These are phyloP conservation scores for Vitis riparia DNA, from an alignment of 164 flowering plant species.

Conservation along the genomic window DNA sequence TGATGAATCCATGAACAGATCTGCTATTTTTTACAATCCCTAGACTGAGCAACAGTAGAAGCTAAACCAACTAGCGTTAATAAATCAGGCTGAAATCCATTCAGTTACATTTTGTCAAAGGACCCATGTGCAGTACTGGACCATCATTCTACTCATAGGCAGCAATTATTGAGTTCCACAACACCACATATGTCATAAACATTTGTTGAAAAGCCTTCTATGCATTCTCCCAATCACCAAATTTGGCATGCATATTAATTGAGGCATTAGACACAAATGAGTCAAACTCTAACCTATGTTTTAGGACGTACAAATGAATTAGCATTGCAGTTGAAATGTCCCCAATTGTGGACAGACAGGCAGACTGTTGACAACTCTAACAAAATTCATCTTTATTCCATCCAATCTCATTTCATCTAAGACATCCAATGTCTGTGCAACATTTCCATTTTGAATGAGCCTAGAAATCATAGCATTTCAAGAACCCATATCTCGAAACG, in stretches of 20 bases:
- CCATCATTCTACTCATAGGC: slow-evolving; percentile 63
- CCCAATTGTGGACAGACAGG: slow-evolving; percentile 51
- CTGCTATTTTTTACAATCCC: slow-evolving; percentile 30
- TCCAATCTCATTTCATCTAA: slow-evolving; percentile 40
- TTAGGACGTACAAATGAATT: slow-evolving; percentile 54
- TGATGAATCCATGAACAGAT: slow-evolving; percentile 45
- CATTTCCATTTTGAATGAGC: slow-evolving; percentile 53
- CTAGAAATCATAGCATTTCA: slow-evolving; percentile 79
- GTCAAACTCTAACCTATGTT: slow-evolving; percentile 53
- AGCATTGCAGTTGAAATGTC: slow-evolving; percentile 33
- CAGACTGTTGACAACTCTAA: slow-evolving; percentile 53
- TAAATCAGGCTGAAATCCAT: slow-evolving; percentile 45
- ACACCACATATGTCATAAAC: slow-evolving; percentile 46
- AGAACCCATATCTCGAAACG: slow-evolving; percentile 46
- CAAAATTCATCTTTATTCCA: slow-evolving; percentile 50
- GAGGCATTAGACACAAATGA: slow-evolving; percentile 63
- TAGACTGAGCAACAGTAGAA: slow-evolving; percentile 48
- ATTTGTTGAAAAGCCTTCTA: slow-evolving; percentile 44
- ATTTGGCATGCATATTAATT: slow-evolving; percentile 68
- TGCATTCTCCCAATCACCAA: slow-evolving; percentile 38
- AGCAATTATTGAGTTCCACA: slow-evolving; percentile 69
- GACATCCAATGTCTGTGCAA: slow-evolving; percentile 40
- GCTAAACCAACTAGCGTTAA: slow-evolving; percentile 67
- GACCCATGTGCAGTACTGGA: slow-evolving; percentile 37
- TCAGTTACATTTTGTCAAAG: slow-evolving; percentile 44